Evolutionary conservation across 208 protist genomes (phyloP).

Genomic region (Trypanosoma congolense): DNA sequence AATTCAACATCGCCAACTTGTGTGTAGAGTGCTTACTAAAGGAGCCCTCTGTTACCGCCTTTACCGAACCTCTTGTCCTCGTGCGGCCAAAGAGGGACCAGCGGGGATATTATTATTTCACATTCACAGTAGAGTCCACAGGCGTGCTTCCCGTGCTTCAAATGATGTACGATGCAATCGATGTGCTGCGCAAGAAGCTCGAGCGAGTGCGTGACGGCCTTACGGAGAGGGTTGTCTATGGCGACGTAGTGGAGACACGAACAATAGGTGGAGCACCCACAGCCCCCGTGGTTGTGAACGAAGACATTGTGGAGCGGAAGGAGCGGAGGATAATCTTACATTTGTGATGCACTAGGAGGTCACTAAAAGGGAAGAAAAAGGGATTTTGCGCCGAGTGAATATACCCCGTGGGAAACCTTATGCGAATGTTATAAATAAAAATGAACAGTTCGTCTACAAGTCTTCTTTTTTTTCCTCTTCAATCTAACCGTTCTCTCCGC

Average conservation of each 20-base stretch:
- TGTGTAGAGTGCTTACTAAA: constrained; percentile 90
- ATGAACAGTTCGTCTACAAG: background rate
- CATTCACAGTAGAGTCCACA: constrained; percentile 89
- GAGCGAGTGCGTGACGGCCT: constrained; percentile 59
- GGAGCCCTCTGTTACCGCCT: constrained; percentile 67
- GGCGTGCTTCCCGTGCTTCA: constrained; percentile 84
- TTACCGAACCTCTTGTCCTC: constrained; percentile 83
- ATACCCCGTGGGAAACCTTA: too few species aligned
- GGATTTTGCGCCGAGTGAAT: background rate
- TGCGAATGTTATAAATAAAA: too few species aligned
- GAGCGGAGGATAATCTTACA: constrained; percentile 77
- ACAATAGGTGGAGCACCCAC: constrained; percentile 82
- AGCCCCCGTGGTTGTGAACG: constrained; percentile 76
- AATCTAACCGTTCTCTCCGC: too few species aligned
- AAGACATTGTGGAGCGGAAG: constrained; percentile 66
- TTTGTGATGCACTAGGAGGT: constrained; percentile 80
- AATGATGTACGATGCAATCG: constrained; percentile 80
- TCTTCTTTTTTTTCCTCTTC: background rate
- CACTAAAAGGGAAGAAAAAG: too few species aligned
- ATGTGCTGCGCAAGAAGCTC: constrained; percentile 78
- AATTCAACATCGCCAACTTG: constrained; percentile 86
- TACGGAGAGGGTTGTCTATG: constrained; percentile 59
- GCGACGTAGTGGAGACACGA: constrained; percentile 54
- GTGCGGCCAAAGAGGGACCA: constrained; percentile 68
- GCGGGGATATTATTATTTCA: constrained; percentile 82